Evolutionary conservation across 164 flowering plant species (phyloP).

Genomic region (Piper betle): DNA sequence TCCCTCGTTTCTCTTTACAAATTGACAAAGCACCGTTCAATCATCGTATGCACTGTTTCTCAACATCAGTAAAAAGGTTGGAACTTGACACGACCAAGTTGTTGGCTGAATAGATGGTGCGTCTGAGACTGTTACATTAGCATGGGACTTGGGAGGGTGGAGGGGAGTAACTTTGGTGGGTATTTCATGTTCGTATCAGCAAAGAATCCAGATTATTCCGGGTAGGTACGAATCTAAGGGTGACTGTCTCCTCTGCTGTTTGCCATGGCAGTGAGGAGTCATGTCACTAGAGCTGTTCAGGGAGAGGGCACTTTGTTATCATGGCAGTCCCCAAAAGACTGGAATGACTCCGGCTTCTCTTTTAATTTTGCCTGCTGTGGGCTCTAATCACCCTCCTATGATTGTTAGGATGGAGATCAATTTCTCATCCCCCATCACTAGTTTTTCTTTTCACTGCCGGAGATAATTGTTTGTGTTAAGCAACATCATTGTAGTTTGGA

Average conservation of each 20-base stretch:
- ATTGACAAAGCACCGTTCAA: no score
- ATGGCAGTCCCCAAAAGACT: conserved; percentile 4
- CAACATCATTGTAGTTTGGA: neutral
- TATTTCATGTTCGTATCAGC: no score
- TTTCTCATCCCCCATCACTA: conserved; percentile 6
- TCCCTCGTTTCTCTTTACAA: no score
- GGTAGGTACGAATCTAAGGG: neutral
- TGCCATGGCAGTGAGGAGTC: conserved; percentile 5
- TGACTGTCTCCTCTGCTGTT: neutral
- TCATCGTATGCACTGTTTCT: no score
- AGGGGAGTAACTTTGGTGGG: no score
- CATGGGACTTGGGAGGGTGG: no score
- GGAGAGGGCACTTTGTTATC: conserved; percentile 3
- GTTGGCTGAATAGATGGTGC: no score
- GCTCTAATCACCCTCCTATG: conserved; percentile 44
- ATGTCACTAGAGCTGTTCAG: conserved; percentile 8
- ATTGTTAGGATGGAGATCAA: conserved; percentile 21
- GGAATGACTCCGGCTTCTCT: conserved; percentile 30
- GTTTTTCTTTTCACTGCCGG: neutral
- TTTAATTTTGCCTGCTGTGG: conserved; percentile 27
- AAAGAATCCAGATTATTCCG: neutral
- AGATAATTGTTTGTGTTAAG: no score
- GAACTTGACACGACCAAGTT: no score
- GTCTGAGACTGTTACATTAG: no score
- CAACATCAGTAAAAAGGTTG: no score